These are phyloP conservation scores for Sphagnurus paluster DNA, from an alignment of 1,284 basidiomycete genomes.

Conservation along the genomic window DNA sequence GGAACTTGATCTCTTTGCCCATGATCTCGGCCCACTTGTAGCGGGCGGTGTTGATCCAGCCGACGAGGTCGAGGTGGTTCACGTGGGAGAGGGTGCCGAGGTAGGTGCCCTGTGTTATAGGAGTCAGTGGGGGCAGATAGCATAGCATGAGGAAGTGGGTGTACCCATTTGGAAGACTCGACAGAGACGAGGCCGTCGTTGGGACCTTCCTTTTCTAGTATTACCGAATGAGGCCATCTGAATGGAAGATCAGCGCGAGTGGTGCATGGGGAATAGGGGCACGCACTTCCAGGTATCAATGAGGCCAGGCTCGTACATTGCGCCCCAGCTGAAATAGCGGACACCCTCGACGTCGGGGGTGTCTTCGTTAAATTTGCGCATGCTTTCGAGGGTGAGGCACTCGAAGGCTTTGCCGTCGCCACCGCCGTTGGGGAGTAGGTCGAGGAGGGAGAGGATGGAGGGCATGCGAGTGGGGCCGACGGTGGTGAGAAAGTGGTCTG, in stretches of 20 bases:
- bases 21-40: conserved; percentile 87
- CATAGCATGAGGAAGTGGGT: conserved; percentile 16
- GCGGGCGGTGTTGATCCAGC: conserved; percentile 80
- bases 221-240: conserved; percentile 79
- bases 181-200: conserved; percentile 92
- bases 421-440: conserved; percentile 82
- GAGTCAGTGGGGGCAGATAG: neutral
- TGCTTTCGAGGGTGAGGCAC: conserved; percentile 81
- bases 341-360: conserved; percentile 79
- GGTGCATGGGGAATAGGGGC: neutral
- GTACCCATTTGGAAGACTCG: conserved; percentile 78
- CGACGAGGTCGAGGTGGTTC: conserved; percentile 91
- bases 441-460: conserved; percentile 66
- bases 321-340: conserved; percentile 93
- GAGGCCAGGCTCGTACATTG: conserved; percentile 82
- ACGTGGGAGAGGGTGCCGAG: conserved; percentile 86
- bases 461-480: conserved; percentile 69
- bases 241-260: neutral
- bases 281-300: conserved; percentile 81
- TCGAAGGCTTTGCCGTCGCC: conserved; percentile 93
- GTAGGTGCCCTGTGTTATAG: conserved; percentile 62
- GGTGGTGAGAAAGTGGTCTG: conserved; percentile 87
- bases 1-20: conserved; percentile 88
- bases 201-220: conserved; percentile 86
- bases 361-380: conserved; percentile 86